These are phyloP conservation scores for Ilex asprella DNA, from an alignment of 257 asterid genomes.

Conservation along the genomic window DNA sequence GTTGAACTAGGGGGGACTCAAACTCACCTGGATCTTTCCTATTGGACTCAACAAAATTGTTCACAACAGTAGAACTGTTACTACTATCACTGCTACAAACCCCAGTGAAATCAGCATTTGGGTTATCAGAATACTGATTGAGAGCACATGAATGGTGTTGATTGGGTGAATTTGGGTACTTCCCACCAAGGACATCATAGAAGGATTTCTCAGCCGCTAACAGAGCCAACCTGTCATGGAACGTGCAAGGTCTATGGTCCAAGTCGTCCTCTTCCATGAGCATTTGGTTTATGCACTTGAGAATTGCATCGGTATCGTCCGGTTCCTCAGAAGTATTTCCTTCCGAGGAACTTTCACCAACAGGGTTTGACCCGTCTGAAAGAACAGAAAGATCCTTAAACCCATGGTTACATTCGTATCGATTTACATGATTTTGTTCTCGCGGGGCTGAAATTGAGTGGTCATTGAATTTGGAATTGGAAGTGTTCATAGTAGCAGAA, in stretches of 20 bases:
- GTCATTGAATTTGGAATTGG: no score
- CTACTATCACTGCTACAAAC: not conserved
- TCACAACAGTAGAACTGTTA: not conserved
- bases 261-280: conserved; percentile 75
- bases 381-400: no score
- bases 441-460: no score
- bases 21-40: not conserved
- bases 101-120: not conserved
- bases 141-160: no score
- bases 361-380: not conserved
- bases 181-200: conserved; percentile 43
- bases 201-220: conserved; percentile 73
- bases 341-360: not conserved
- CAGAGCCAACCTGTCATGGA: conserved; percentile 57
- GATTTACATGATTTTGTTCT: no score
- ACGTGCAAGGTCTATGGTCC: conserved; percentile 59
- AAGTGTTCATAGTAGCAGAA: no score
- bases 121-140: not conserved
- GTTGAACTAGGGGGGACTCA: no score
- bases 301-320: conserved; percentile 44
- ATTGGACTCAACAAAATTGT: not conserved
- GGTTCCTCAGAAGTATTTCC: conserved; percentile 8
- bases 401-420: no score
- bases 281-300: conserved; percentile 53
- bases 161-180: not conserved